Evolutionary conservation across 805 yeast genomes (phyloP).

Genomic region (Clavispora vitiphila): DNA sequence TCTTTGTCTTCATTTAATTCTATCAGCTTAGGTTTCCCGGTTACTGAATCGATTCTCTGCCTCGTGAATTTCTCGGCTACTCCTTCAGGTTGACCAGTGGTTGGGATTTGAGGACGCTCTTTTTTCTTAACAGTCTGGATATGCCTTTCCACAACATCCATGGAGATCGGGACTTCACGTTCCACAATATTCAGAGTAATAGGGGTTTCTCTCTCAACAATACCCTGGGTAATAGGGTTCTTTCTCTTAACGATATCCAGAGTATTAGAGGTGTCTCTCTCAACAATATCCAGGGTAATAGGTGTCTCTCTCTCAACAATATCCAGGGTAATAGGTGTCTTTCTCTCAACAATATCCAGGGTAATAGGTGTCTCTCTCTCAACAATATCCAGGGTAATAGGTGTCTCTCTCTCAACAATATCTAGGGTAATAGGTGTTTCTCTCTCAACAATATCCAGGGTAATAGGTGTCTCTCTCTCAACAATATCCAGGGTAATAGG

Average conservation of each 20-base stretch:
- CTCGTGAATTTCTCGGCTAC: no score
- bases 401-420: background rate
- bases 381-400: background rate
- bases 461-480: background rate
- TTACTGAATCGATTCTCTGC: no score
- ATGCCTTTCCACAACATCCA: background rate
- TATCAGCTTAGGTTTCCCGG: background rate
- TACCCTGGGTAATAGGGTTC: background rate
- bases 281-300: background rate
- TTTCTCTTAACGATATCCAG: background rate
- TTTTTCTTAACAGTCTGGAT: no score
- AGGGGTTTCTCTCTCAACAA: background rate
- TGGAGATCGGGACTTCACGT: background rate
- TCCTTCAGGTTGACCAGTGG: no score
- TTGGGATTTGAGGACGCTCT: no score
- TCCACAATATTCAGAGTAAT: background rate
- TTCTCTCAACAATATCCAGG: background rate
- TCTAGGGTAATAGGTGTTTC: background rate
- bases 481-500: background rate
- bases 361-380: background rate
- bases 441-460: slow-evolving; percentile 2
- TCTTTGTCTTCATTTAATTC: background rate
- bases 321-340: background rate
- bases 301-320: background rate
- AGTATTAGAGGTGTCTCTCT: no score